Conservation (phyloP, 495 filamentous ascomycete species). For the Aspergillus sclerotioniger region DNA sequence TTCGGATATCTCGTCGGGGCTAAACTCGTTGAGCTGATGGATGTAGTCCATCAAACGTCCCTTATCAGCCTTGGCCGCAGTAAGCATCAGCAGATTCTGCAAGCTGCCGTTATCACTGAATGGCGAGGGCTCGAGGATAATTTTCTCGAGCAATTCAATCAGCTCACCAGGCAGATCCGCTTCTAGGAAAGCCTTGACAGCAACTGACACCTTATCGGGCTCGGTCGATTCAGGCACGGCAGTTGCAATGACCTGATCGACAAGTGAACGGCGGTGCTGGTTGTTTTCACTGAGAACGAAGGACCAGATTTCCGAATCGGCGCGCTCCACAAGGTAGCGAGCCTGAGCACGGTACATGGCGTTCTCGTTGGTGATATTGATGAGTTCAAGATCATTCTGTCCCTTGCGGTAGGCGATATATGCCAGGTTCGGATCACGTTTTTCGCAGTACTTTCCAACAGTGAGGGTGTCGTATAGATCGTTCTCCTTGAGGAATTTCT, state of each 20-base stretch:
- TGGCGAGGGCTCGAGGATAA: conserved; percentile 92
- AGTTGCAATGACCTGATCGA: conserved; percentile 96
- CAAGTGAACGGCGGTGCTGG: conserved; percentile 82
- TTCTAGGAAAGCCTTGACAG: conserved; percentile 87
- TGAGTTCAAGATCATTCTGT: conserved; percentile 94
- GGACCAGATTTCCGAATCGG: conserved; percentile 86
- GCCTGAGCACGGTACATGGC: conserved; percentile 98
- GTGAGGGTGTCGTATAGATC: conserved; percentile 90
- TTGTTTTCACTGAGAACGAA: conserved; percentile 97
- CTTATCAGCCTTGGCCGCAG: conserved; percentile 95
- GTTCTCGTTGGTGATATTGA: conserved; percentile 98
- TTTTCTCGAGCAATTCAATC: conserved; percentile 98
- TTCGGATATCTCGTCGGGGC: conserved; percentile 85
- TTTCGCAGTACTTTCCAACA: conserved; percentile 98
- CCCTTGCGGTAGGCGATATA: conserved; percentile 96
- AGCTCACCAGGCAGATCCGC: conserved; percentile 90
- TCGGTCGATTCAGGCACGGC: conserved; percentile 93
- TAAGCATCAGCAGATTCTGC: conserved; percentile 96
- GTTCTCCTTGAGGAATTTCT: conserved; percentile 98
- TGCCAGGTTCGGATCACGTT: conserved; percentile 94
- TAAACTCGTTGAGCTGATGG: conserved; percentile 83
- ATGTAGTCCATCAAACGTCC: conserved; percentile 96
- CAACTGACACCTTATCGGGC: conserved; percentile 91
- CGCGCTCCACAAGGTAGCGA: conserved; percentile 88
- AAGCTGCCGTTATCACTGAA: conserved; percentile 97